Percentiles rank a stretch among this genome's conserved stretches.
These are phyloP conservation scores for Grifola frondosa DNA, from an alignment of 1,284 basidiomycete genomes.

Conservation along the genomic window DNA sequence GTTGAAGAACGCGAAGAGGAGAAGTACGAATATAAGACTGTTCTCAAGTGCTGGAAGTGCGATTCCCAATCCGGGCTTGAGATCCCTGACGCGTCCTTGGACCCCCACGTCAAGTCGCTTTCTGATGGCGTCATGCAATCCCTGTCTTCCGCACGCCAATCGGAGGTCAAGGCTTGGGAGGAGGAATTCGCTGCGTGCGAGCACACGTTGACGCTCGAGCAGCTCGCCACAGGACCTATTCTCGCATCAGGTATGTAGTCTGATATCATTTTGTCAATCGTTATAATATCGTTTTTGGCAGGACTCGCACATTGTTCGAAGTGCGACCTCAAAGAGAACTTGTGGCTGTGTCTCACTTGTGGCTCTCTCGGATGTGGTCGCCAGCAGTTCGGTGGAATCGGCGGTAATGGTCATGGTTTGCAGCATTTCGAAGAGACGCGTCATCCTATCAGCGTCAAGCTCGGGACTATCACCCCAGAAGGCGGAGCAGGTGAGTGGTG, in stretches of 20 bases:
- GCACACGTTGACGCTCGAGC: constrained; percentile 82
- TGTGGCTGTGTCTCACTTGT: constrained; percentile 95
- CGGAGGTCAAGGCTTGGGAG: constrained; percentile 97
- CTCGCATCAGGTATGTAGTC: constrained; percentile 44
- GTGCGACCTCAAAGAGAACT: constrained; percentile 84
- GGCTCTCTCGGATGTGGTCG: constrained; percentile 95
- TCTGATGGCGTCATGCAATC: constrained; percentile 78
- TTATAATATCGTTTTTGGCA: constrained; percentile 28
- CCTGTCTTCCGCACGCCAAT: constrained; percentile 86
- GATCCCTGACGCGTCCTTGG: constrained; percentile 37
- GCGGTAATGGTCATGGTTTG: constrained; percentile 91
- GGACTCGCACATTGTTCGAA: constrained; percentile 75
- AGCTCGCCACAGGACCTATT: constrained; percentile 54
- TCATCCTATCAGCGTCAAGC: constrained; percentile 89
- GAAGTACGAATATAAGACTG: constrained; percentile 73
- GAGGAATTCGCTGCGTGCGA: constrained; percentile 90
- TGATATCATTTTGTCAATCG: background rate
- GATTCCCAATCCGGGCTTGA: constrained; percentile 53
- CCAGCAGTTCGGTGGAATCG: constrained; percentile 81
- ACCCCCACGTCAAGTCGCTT: constrained; percentile 54
- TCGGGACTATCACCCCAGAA: constrained; percentile 96
- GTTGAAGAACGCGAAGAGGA: constrained; percentile 85
- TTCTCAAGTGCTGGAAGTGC: constrained; percentile 79
- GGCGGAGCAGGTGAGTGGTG: constrained; percentile 83
- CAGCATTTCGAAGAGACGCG: constrained; percentile 75